phyloP scores from a whole-genome alignment of 257 asterid genomes.

The Orobanche coerulescens region DNA sequence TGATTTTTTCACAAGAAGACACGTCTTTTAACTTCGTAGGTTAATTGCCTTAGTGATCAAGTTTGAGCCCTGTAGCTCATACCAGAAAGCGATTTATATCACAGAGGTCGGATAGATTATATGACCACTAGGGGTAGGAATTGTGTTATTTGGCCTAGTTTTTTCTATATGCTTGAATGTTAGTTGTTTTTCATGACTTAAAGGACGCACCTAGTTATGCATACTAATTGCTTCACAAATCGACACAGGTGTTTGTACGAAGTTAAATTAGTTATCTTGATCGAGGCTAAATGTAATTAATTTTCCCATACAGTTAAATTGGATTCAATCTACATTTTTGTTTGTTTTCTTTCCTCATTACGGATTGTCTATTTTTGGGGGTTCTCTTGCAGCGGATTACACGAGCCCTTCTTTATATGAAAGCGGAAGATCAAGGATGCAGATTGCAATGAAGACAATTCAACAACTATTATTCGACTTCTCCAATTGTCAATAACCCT shows the following conservation, averaged over 20 bases:
- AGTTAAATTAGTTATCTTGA: background rate
- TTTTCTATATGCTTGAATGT: background rate
- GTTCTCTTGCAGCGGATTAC: conserved; percentile 54
- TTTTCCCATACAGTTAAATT: background rate
- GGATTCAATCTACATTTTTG: background rate
- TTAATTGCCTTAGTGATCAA: background rate
- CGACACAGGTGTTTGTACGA: background rate
- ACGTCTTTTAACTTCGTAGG: background rate
- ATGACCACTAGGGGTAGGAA: background rate
- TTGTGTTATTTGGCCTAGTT: background rate
- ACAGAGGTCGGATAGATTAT: background rate
- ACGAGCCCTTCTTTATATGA: conserved; percentile 62
- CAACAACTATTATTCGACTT: conserved; percentile 6
- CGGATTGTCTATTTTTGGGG: background rate
- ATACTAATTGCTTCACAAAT: background rate
- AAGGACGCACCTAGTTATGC: background rate
- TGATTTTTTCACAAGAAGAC: background rate
- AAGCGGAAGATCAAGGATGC: conserved; percentile 68
- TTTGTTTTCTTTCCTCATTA: background rate
- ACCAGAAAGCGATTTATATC: background rate
- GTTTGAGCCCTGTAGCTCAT: background rate
- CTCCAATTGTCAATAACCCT: conserved; percentile 16
- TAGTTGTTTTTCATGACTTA: background rate
- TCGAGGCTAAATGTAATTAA: background rate
- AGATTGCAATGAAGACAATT: conserved; percentile 36